Percentiles rank a stretch among this genome's conserved stretches.
Evolutionary conservation across 495 filamentous ascomycete species (phyloP).

Genomic region (Cudoniella acicularis): DNA sequence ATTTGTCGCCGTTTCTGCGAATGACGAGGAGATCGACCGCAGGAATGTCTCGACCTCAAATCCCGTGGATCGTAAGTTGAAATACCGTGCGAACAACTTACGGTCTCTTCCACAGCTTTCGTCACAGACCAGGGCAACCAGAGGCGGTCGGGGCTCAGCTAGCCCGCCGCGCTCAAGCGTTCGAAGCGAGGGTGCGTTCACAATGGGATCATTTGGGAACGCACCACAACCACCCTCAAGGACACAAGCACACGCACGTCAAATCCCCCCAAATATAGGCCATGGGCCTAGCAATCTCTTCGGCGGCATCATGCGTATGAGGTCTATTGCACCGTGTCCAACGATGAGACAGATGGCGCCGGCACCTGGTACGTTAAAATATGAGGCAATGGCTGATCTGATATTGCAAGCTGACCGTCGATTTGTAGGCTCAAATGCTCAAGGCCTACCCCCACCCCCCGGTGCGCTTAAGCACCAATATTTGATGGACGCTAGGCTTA

Average conservation of each 20-base stretch:
- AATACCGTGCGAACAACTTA: not conserved
- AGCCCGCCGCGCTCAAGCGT: too few relatives aligned
- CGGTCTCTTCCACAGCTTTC: not conserved
- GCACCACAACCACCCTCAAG: too few relatives aligned
- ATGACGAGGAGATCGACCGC: constrained; percentile 20
- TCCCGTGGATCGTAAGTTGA: not conserved
- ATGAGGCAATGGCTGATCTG: not conserved
- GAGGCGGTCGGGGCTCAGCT: too few relatives aligned
- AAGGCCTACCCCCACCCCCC: not conserved
- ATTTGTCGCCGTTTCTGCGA: constrained; percentile 61
- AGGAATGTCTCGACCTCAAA: not conserved
- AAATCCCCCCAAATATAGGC: constrained; percentile 63
- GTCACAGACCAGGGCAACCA: too few relatives aligned
- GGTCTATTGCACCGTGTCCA: not conserved
- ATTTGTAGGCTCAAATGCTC: not conserved
- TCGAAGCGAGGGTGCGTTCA: too few relatives aligned
- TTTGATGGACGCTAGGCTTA: too few relatives aligned
- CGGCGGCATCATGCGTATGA: constrained; percentile 70
- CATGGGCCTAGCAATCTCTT: constrained; percentile 86
- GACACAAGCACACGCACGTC: too few relatives aligned
- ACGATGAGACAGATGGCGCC: not conserved
- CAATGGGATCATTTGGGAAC: too few relatives aligned
- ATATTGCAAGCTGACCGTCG: not conserved
- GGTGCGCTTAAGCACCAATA: not conserved
- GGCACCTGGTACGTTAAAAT: not conserved